Conservation (phyloP, 139 green algal species). For the Micractinium conductrix region DNA sequence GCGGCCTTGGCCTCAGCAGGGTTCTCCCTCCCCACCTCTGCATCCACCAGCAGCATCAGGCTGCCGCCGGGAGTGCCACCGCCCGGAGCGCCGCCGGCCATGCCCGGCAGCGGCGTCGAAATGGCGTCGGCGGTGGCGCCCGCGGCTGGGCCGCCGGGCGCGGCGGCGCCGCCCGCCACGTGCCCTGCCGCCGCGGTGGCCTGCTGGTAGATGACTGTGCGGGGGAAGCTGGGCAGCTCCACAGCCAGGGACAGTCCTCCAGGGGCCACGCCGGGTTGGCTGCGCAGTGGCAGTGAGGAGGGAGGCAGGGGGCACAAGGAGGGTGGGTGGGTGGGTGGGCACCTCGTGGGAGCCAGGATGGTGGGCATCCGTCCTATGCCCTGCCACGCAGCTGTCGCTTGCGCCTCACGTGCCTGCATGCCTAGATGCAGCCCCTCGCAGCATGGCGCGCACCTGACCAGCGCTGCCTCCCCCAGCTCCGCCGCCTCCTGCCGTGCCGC, state of each 20-base stretch:
- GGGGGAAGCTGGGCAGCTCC: constrained; percentile 83
- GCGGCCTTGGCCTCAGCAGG: constrained; percentile 92
- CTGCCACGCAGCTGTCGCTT: no score
- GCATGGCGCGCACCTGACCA: not conserved
- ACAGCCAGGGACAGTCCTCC: constrained; percentile 64
- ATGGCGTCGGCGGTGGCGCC: constrained; percentile 29
- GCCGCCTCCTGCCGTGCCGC: not conserved
- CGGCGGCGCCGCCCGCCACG: not conserved
- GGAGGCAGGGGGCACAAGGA: no score
- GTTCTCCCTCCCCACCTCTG: constrained; percentile 85
- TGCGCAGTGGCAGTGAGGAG: no score
- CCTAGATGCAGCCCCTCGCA: not conserved
- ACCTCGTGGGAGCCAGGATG: no score
- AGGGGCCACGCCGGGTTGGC: not conserved
- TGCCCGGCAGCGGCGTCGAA: constrained; percentile 35
- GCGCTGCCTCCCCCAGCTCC: not conserved
- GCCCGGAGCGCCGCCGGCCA: not conserved
- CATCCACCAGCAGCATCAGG: constrained; percentile 66
- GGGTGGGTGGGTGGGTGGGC: no score
- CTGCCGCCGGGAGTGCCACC: not conserved
- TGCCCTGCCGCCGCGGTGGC: not conserved
- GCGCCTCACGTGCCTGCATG: no score
- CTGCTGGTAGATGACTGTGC: constrained; percentile 89
- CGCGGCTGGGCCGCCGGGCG: no score
- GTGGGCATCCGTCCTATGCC: no score